A percentile compares a stretch with the other conserved stretches of the same genome.
phyloP scores from a whole-genome alignment of 2,329 filamentous ascomycete species.

The Paracorniculantispora psalliotae region DNA sequence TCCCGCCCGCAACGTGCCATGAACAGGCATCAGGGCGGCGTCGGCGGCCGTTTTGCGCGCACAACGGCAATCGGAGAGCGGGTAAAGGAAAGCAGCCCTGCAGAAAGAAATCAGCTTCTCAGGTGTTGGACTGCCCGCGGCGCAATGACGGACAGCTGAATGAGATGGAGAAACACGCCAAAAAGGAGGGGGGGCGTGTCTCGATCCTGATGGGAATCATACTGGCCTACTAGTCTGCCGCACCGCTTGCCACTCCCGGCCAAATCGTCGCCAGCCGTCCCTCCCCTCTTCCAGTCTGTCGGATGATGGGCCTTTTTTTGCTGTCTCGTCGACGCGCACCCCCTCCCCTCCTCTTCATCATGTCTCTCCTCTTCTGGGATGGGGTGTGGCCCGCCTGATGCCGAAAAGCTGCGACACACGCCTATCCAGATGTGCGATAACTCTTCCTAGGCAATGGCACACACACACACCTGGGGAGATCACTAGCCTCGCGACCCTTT shows the following conservation, averaged over 20 bases:
- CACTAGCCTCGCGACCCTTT: conserved; percentile 10
- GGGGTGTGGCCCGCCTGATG: conserved; percentile 2
- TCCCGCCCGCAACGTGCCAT: no score
- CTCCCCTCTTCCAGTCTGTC: background rate
- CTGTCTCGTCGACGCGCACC: no score
- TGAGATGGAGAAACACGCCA: background rate
- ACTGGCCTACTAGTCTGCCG: background rate
- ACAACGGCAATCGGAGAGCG: no score
- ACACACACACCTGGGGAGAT: background rate
- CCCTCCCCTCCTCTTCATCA: conserved; percentile 13
- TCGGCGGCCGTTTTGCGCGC: no score
- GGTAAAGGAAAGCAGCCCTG: background rate
- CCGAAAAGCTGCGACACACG: background rate
- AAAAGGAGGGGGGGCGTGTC: background rate
- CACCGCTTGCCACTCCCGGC: background rate
- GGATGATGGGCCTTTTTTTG: background rate
- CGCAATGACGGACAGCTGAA: background rate
- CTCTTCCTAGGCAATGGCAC: background rate
- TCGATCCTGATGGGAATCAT: conserved; percentile 5
- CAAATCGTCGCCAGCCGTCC: background rate
- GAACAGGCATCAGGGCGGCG: no score
- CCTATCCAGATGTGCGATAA: conserved; percentile 2
- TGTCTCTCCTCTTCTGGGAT: conserved; percentile 9
- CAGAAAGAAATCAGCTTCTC: background rate
- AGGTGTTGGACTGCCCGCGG: background rate